A percentile compares a stretch with the other conserved stretches of the same genome.
phyloP scores from a whole-genome alignment of 1,284 basidiomycete species.

The Porogramme epimiltina region DNA sequence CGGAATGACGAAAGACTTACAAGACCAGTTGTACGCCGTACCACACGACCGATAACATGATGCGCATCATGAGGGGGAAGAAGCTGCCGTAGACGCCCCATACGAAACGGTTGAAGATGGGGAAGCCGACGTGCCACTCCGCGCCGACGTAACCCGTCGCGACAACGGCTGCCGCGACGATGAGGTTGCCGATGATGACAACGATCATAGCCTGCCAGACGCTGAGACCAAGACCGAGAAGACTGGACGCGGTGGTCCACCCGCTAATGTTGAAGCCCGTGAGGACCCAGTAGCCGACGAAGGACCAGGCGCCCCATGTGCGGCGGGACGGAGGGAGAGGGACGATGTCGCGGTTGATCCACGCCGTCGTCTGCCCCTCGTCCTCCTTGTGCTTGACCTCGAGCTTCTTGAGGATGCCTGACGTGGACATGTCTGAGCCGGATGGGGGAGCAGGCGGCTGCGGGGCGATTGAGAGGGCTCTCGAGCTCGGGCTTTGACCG shows the following conservation, averaged over 20 bases:
- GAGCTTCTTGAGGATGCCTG: conserved; percentile 13
- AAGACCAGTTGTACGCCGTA: conserved; percentile 22
- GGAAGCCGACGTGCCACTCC: conserved; percentile 26
- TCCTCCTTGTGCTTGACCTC: conserved; percentile 17
- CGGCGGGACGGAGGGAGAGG: conserved; percentile 24
- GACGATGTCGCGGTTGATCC: conserved; percentile 26
- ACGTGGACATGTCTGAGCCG: not conserved
- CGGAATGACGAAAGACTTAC: conserved; percentile 7
- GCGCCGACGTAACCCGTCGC: conserved; percentile 22
- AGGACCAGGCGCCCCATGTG: conserved; percentile 25
- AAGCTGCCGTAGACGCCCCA: conserved; percentile 26
- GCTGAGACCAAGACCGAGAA: conserved; percentile 22
- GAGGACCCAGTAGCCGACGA: conserved; percentile 26
- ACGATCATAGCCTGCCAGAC: conserved; percentile 26
- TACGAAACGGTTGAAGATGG: conserved; percentile 23
- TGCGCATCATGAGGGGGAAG: conserved; percentile 26
- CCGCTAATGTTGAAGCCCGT: conserved; percentile 25
- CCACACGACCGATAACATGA: conserved; percentile 25
- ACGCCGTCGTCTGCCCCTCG: conserved; percentile 15
- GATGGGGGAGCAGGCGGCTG: not conserved
- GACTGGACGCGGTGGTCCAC: conserved; percentile 24
- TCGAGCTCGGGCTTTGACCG: not conserved
- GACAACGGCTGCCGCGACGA: conserved; percentile 17
- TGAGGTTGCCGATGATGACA: conserved; percentile 21
- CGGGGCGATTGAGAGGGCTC: not conserved